Conservation (phyloP, 345 rosid genomes). For the Erysimum cheiranthoides region DNA sequence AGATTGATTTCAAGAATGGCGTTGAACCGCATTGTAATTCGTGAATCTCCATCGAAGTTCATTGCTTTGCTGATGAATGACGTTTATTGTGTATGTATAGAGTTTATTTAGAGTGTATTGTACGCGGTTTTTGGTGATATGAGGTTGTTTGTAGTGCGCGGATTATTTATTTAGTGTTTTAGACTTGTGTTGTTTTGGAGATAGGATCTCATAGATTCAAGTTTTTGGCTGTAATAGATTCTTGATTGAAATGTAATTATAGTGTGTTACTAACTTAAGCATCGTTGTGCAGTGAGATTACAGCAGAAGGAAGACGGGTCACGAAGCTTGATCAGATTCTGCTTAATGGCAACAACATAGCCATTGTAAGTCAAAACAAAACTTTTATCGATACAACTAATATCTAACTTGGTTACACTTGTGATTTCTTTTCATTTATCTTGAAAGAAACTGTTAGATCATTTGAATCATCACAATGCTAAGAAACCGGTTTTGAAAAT, state of each 20-base stretch:
- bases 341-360: slow-evolving; percentile 94
- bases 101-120: neutral
- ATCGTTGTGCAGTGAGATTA: slow-evolving; percentile 69
- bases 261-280: neutral
- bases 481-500: neutral
- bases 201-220: neutral
- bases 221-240: neutral
- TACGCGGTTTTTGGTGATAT: neutral
- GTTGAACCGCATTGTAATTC: neutral
- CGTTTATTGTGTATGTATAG: neutral
- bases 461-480: neutral
- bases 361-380: slow-evolving; percentile 65
- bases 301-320: slow-evolving; percentile 87
- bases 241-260: neutral
- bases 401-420: neutral
- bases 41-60: neutral
- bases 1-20: too few relatives aligned
- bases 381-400: neutral
- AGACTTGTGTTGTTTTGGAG: neutral
- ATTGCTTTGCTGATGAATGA: slow-evolving; percentile 11
- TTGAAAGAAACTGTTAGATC: neutral
- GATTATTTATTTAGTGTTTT: neutral
- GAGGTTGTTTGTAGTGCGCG: neutral
- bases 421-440: neutral
- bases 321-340: slow-evolving; percentile 97